Evolutionary conservation across 129 eudicot species (phyloP), one percentile per base, ranked within the genome.

Genomic region (Cynara cardunculus): DNA sequence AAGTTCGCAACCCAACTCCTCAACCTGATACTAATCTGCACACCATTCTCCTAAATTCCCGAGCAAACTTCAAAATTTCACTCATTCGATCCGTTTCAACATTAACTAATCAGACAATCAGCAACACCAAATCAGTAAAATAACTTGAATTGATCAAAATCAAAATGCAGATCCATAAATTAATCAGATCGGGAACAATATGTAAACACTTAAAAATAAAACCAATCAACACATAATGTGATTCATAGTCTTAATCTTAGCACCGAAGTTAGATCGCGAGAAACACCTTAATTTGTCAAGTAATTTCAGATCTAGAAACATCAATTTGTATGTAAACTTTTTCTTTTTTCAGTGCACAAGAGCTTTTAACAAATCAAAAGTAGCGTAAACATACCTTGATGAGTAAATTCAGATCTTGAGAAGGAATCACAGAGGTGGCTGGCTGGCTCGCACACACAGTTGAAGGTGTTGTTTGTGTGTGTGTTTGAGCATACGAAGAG

Each of bases 101-200:
- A 25, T 56, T 22, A 35, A 44, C 21, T 14, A 53, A 11, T 75
- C 32, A 59, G 0, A 73, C 73, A 73, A 74, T 27, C 22, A 81
- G 1, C 74, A 44, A 24, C 83, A 8, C 7, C 34, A 79, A 53
- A 71, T 30, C 83, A 32, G 31, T 0, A 67, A 59, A 78, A 7
- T 26, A 70, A 61, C 41, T 75, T 69, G 77, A 75, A 53, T 7
- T 37, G 11, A 56, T 75, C 66, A 69, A 28, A 68, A 71, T 68
- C 25, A 67, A 56, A 83, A 75, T 70, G 82, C 86, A 78, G 88
- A 87, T 87, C 90, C 88, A 81, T 5, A 74, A 68, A 78, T 59
- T 46, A 30, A 69, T 22, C 76, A 87, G 80, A 83, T 81, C 82
- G 81, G 13, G 79, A 73, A 34, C 81, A 27, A 16, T 72, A 62